phyloP scores from a whole-genome alignment of 169 alveolate species.

The Eimeria praecox region DNA sequence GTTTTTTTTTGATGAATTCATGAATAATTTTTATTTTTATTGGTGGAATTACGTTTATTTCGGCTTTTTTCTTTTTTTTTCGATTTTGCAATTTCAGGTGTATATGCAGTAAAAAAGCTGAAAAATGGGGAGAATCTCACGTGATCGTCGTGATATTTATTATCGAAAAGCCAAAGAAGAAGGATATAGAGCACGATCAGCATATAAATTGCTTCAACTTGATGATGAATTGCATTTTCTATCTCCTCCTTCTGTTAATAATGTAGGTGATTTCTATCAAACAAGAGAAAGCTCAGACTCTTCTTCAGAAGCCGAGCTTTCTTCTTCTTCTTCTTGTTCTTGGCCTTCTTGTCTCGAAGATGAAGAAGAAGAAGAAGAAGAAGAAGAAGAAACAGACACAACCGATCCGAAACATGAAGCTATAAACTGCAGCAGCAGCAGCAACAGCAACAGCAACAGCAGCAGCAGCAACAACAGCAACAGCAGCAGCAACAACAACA shows the following conservation, averaged over 20 bases:
- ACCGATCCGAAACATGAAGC: no score
- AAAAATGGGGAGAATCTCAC: slow-evolving; percentile 82
- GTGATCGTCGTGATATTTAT: slow-evolving; percentile 94
- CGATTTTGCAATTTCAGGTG: neutral
- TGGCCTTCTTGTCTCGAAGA: neutral
- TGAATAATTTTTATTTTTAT: neutral
- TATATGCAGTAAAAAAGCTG: neutral
- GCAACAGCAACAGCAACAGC: slow-evolving; percentile 20
- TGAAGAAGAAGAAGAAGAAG: neutral
- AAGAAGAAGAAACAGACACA: neutral
- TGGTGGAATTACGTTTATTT: neutral
- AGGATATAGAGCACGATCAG: slow-evolving; percentile 98
- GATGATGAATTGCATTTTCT: slow-evolving; percentile 93
- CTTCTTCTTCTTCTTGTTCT: no score
- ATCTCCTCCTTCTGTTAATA: slow-evolving; percentile 43
- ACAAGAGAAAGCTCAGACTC: neutral
- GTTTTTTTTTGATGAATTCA: neutral
- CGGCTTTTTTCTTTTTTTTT: neutral
- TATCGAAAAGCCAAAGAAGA: slow-evolving; percentile 98
- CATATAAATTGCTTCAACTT: slow-evolving; percentile 96
- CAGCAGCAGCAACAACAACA: no score
- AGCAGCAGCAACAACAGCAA: neutral
- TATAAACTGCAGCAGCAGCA: slow-evolving; percentile 35
- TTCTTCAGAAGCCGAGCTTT: neutral
- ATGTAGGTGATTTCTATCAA: neutral